phyloP scores from a whole-genome alignment of 768 basidiomycete species.

The Termitomyces sp. region DNA sequence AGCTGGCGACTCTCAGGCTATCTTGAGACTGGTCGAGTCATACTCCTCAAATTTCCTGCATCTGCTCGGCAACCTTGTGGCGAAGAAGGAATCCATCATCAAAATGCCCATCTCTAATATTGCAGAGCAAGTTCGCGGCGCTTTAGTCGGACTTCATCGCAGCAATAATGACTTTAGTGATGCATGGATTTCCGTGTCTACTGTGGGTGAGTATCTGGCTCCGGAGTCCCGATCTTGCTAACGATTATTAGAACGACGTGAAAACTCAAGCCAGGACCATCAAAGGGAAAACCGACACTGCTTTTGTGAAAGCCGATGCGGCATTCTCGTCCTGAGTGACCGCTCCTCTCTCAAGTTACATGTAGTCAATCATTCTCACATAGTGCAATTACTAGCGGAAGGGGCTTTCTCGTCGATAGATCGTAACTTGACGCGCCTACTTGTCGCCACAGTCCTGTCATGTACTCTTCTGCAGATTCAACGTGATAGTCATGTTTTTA shows the following conservation, averaged over 20 bases:
- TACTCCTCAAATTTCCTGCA: slow-evolving; percentile 14
- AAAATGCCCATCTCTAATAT: slow-evolving; percentile 14
- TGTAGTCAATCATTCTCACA: too few species aligned
- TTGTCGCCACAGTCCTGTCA: not conserved
- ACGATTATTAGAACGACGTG: not conserved
- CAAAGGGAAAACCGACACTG: not conserved
- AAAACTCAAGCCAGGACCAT: not conserved
- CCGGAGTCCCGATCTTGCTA: not conserved
- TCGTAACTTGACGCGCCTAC: not conserved
- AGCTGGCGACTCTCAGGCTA: slow-evolving; percentile 17
- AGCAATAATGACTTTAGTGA: not conserved
- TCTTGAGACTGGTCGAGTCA: slow-evolving; percentile 15
- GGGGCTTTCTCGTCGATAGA: not conserved
- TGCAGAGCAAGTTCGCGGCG: not conserved
- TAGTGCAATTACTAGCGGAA: not conserved
- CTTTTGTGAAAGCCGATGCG: not conserved
- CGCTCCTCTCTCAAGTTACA: too few species aligned
- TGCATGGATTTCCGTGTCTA: not conserved
- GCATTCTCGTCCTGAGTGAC: not conserved
- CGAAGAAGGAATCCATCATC: slow-evolving; percentile 21
- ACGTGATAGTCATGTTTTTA: too few species aligned
- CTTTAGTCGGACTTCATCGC: not conserved
- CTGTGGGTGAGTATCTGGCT: not conserved
- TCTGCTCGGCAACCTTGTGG: slow-evolving; percentile 16
- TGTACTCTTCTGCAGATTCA: not conserved